Evolutionary conservation across 495 filamentous ascomycete species (phyloP), one percentile per base, ranked within the genome.

Genomic region (Penicillium desertorum): DNA sequence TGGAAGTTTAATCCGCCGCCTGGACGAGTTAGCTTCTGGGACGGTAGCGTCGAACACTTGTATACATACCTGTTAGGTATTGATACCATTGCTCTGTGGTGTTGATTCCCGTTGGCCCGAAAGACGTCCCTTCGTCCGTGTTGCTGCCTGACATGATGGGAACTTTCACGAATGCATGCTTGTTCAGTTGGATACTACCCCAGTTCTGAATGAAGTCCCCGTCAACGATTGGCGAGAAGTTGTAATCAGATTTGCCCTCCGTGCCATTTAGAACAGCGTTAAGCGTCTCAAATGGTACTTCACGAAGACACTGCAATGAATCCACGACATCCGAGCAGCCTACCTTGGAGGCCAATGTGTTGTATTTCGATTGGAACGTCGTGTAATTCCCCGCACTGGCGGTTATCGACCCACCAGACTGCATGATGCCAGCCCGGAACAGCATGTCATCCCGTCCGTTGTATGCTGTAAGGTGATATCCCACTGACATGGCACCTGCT

Each of bases 401-500:
- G 16, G 62, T 62, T 17, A 76, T 75, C 1, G 79, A 74, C 16
- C 72, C 71, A 4, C 80, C 78, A 9, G 78, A 78, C 54, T 81
- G 64, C 51, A 78, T 69, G 17, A 82, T 82, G 2, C 70, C 79
- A n/a, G 62, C 71, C 32, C 71, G 69, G 52, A 77, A 80, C 3
- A 78, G 62, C 5, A 66, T 69, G 51, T 78, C 77, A 51, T 79
- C 71, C 27, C 71, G 68, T 30, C 81, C 81, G 23, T 74, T 76
- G 45, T 81, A 83, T 9, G 81, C 76, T 12, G 75, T 68, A 16
- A 85, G 62, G 41, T 86, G 84, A 14, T 65, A 67, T 1, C 76
- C 80, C 11, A 86, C 76, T 34, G 76, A 80, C 42, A 77, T 72
- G n/a, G 69, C 83, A 12, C 84, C 82, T 3, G 81, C 80, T 2